phyloP scores from a whole-genome alignment of 75 land plant species.

The Gnetum montanum region DNA sequence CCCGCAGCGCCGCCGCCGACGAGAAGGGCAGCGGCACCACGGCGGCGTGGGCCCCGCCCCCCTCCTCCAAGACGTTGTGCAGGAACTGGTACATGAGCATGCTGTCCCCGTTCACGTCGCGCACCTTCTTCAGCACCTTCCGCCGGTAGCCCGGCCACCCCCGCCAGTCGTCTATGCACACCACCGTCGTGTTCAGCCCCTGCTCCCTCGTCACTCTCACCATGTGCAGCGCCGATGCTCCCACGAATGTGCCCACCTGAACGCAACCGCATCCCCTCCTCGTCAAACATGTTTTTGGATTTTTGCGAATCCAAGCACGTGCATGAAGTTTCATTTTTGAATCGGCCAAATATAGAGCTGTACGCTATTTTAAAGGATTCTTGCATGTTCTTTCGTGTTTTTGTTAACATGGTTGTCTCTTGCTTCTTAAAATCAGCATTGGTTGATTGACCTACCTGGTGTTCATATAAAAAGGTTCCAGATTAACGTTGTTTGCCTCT shows the following conservation, averaged over 20 bases:
- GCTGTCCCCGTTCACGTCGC: constrained; percentile 56
- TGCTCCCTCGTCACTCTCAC: constrained; percentile 25
- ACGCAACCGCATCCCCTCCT: too few species aligned
- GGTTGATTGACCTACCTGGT: too few species aligned
- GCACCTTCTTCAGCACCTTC: constrained; percentile 26
- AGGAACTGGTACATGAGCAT: constrained; percentile 75
- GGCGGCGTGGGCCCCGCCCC: constrained; percentile 24
- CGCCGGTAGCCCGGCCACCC: constrained; percentile 84
- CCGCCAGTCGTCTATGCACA: constrained; percentile 90
- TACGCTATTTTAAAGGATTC: too few species aligned
- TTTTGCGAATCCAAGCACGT: too few species aligned
- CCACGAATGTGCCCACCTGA: constrained; percentile 87
- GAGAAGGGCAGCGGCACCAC: constrained; percentile 72
- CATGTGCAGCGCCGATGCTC: constrained; percentile 87
- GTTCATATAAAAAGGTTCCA: too few species aligned
- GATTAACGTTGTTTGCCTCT: too few species aligned
- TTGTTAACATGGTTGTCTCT: too few species aligned
- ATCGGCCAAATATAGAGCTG: too few species aligned
- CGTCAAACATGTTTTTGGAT: too few species aligned
- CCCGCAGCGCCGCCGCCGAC: constrained; percentile 39
- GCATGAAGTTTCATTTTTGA: too few species aligned
- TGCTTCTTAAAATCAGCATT: too few species aligned
- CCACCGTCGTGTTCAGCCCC: constrained; percentile 36
- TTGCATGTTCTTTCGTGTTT: too few species aligned
- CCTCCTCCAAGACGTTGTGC: constrained; percentile 42